Evolutionary conservation across 345 rosid genomes (phyloP).

Genomic region (Citrus mangshanensis): DNA sequence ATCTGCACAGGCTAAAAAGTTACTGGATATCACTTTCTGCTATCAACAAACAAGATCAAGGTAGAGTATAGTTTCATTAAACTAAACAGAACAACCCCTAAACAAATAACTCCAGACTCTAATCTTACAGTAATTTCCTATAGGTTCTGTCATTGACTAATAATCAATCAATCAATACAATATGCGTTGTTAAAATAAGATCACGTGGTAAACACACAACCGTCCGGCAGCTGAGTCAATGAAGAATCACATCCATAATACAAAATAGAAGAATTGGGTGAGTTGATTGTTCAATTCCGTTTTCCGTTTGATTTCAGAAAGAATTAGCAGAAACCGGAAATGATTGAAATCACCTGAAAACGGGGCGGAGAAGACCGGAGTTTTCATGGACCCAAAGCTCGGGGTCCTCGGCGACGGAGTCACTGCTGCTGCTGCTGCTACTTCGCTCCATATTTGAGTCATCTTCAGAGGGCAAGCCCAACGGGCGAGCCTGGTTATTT

Average conservation of each 20-base stretch:
- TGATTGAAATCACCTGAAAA: conserved; percentile 60
- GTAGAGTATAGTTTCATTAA: neutral
- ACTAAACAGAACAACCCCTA: neutral
- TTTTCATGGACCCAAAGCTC: conserved; percentile 78
- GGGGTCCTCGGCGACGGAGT: conserved; percentile 80
- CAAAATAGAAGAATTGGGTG: neutral
- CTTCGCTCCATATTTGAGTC: conserved; percentile 42
- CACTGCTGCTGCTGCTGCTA: conserved; percentile 50
- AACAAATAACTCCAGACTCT: neutral
- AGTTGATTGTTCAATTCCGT: neutral
- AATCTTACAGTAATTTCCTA: neutral
- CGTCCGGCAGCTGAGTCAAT: neutral
- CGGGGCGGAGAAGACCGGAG: conserved; percentile 75
- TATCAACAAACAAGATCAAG: neutral
- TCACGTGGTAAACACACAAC: neutral
- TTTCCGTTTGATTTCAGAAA: neutral
- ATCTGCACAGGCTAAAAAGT: neutral
- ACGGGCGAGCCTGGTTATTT: conserved; percentile 69
- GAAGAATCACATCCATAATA: neutral
- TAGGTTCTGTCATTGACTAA: neutral
- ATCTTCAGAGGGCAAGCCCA: conserved; percentile 41
- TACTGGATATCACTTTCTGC: neutral
- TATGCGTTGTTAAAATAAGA: neutral
- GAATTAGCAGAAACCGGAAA: neutral
- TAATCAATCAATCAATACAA: neutral